Percentiles rank a stretch among this genome's conserved stretches.
Conservation (phyloP, 257 asterid genomes). For the Leptodermis oblonga region DNA sequence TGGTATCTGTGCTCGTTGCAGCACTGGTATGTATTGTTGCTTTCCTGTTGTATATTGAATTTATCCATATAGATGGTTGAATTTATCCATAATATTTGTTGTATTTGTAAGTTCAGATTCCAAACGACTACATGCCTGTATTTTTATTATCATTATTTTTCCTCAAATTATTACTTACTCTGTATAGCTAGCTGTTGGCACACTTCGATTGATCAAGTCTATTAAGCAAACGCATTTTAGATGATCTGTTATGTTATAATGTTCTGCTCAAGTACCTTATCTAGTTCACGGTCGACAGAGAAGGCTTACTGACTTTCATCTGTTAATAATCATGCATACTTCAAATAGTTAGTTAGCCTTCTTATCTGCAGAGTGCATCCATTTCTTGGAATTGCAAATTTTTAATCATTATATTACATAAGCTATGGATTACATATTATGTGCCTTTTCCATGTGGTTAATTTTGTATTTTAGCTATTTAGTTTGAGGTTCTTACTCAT, state of each 20-base stretch:
- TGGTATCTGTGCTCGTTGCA: conserved; percentile 97
- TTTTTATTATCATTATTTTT: background rate
- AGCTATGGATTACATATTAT: too few species aligned
- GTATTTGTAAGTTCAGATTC: background rate
- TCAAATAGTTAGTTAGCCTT: background rate
- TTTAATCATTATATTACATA: too few species aligned
- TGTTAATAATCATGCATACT: background rate
- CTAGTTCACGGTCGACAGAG: background rate
- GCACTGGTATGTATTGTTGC: conserved; percentile 81
- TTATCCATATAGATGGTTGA: conserved; percentile 32
- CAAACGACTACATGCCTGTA: background rate
- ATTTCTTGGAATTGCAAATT: background rate
- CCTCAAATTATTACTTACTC: too few species aligned
- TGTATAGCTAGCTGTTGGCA: conserved; percentile 1
- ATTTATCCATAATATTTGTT: conserved; percentile 18
- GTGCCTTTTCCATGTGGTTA: background rate
- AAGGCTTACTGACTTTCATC: background rate
- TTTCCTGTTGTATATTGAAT: conserved; percentile 35
- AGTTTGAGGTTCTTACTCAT: background rate
- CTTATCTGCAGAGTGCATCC: background rate
- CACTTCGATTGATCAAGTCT: background rate
- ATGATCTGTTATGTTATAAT: background rate
- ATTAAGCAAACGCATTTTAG: background rate
- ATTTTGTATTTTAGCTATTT: background rate
- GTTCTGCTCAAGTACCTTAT: background rate